Evolutionary conservation across 75 land plant genomes (phyloP).

Genomic region (Isoetes taiwanensis): DNA sequence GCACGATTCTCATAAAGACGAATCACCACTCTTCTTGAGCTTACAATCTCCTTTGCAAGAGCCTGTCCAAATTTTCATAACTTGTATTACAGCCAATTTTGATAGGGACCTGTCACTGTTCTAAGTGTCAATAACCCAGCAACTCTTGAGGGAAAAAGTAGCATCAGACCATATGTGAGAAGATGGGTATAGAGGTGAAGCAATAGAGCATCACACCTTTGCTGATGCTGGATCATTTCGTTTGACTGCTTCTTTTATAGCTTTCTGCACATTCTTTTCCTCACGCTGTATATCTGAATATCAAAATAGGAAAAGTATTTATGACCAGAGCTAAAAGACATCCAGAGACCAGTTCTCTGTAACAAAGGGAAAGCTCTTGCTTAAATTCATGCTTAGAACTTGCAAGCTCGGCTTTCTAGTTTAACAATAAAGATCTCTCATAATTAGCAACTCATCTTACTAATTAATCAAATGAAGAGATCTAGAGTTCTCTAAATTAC

Average conservation of each 20-base stretch:
- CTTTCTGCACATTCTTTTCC: slow-evolving; percentile 88
- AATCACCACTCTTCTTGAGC: slow-evolving; percentile 54
- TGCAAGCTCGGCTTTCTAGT: too few relatives aligned
- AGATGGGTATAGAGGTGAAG: not conserved
- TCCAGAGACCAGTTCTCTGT: too few relatives aligned
- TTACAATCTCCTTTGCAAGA: slow-evolving; percentile 81
- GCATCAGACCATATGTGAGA: not conserved
- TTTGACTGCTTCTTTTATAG: slow-evolving; percentile 84
- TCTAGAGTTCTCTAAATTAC: too few relatives aligned
- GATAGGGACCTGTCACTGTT: not conserved
- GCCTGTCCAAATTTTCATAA: slow-evolving; percentile 23
- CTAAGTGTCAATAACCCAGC: not conserved
- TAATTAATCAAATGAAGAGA: too few relatives aligned
- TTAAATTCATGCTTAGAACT: too few relatives aligned
- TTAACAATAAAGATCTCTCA: too few relatives aligned
- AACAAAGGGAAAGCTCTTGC: too few relatives aligned
- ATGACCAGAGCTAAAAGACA: too few relatives aligned
- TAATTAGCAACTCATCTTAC: too few relatives aligned
- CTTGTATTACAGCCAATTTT: not conserved
- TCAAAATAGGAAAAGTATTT: too few relatives aligned
- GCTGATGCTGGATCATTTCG: slow-evolving; percentile 91
- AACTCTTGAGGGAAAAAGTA: too few relatives aligned
- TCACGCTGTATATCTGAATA: slow-evolving; percentile 92
- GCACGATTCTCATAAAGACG: slow-evolving; percentile 93
- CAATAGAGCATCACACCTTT: slow-evolving; percentile 37